Evolutionary conservation across 2,329 filamentous ascomycete species (phyloP).

Genomic region (Rutstroemia sp.): DNA sequence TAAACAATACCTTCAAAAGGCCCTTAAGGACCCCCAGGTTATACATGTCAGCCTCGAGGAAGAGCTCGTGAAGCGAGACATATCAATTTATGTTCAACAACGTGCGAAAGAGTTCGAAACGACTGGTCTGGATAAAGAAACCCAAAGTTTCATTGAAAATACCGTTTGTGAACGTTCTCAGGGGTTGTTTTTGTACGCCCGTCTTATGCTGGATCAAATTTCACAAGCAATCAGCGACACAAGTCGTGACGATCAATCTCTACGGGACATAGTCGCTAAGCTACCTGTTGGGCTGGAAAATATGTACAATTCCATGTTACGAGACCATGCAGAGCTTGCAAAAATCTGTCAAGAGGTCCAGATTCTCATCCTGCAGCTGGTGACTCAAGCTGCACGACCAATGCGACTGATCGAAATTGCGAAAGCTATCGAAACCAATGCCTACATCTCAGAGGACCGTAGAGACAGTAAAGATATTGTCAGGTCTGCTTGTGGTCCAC

Average conservation of each 20-base stretch:
- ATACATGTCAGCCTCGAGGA: constrained; percentile 33
- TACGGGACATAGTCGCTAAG: not conserved
- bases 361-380: constrained; percentile 16
- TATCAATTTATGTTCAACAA: not conserved
- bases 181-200: constrained; percentile 7
- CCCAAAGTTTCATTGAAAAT: not conserved
- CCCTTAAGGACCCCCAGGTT: constrained; percentile 24
- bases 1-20: constrained; percentile 26
- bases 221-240: not conserved
- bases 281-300: constrained; percentile 21
- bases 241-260: not conserved
- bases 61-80: constrained; percentile 33
- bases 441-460: not conserved
- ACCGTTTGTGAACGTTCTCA: not conserved
- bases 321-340: constrained; percentile 10
- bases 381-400: constrained; percentile 20
- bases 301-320: constrained; percentile 22
- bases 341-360: constrained; percentile 12
- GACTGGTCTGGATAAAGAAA: not conserved
- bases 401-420: constrained; percentile 15
- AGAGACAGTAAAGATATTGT: constrained; percentile 31
- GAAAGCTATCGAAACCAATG: not conserved
- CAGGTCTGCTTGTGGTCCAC: constrained; percentile 32
- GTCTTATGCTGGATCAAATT: constrained; percentile 8
- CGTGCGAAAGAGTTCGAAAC: not conserved